Base-by-base conservation (phyloP, 306 rosid species). In the Prunus persica region DNA sequence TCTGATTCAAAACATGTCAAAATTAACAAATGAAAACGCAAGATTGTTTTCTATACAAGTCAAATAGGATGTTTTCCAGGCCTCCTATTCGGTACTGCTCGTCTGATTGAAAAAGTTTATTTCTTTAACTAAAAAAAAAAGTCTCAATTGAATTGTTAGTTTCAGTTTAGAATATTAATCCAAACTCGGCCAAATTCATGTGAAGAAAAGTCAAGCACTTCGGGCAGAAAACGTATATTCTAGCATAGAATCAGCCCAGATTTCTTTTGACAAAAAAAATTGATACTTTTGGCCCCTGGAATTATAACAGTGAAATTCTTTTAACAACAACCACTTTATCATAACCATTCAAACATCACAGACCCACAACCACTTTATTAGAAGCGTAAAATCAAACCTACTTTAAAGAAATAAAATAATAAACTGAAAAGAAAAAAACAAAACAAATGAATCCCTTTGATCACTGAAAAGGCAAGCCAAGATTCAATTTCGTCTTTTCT, bases 401-500 rank as follows among this genome's bases (percentile, higher is more conserved):
- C 57, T 32, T 5, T 15, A 64, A 49, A 19, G 1, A 71, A 55
- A 46, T 27, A 28, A n/a, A 10, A 7, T 10, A 49, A 43, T 15
- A 49, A 43, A 49, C 50, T 12, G 4, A 34, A 74, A 50, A 50
- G 2, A 14, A 67, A 50, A 79, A 43, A 66, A n/a, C n/a, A 19
- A 16, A 38, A 25, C 19, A 43, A 62, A 7, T 15, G 6, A 22
- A n/a, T 15, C 57, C 55, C 28, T 62, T 61, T 6, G 7, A 27
- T 18, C 55, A 27, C 25, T 6, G 69, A 25, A 60, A 71, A 28
- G 56, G 54, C 47, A 77, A 41, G 66, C 41, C 67, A 30, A 71
- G 69, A 66, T 61, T 73, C 79, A 61, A 49, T 47, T 34, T 45
- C 50, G 72, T 25, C 74, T 24, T 76, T 76, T 47, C 41, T 20